phyloP scores from a whole-genome alignment of 108 stramenopile genomes.

The Cyclotella distinguenda region DNA sequence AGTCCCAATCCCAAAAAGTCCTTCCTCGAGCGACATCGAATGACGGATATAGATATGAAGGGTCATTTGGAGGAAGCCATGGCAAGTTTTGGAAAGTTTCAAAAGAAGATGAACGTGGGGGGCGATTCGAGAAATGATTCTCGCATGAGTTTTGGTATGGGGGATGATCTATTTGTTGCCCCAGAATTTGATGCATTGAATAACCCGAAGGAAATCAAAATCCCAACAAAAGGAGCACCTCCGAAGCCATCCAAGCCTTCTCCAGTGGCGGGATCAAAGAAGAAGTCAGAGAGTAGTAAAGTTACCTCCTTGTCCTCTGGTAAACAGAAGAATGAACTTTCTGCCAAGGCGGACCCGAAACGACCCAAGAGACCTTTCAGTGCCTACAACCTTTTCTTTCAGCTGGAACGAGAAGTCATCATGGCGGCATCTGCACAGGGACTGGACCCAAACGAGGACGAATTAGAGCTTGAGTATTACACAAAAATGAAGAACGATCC shows the following conservation, averaged over 20 bases:
- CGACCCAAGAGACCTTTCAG: slow-evolving; percentile 43
- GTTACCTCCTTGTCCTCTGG: too few species aligned
- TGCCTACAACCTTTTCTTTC: slow-evolving; percentile 50
- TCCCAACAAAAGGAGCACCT: too few species aligned
- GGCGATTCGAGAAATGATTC: neutral
- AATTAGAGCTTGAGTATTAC: neutral
- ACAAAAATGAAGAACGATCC: neutral
- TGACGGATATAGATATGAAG: slow-evolving; percentile 25
- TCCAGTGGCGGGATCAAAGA: too few species aligned
- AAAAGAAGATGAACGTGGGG: neutral
- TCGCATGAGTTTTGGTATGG: neutral
- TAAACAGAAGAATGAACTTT: neutral
- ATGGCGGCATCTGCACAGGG: slow-evolving; percentile 2
- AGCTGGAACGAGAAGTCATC: slow-evolving; percentile 35
- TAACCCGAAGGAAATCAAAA: neutral
- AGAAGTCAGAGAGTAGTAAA: too few species aligned
- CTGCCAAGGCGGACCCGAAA: neutral
- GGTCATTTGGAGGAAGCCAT: slow-evolving; percentile 16
- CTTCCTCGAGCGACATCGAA: slow-evolving; percentile 21
- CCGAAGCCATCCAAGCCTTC: too few species aligned
- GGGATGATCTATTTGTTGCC: neutral
- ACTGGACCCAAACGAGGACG: neutral
- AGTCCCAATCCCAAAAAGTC: slow-evolving; percentile 31
- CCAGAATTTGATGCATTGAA: neutral
- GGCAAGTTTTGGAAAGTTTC: neutral